A percentile compares a stretch with the other conserved stretches of the same genome.
phyloP scores from a whole-genome alignment of 441 rosid species.

The Adansonia rubrostipa region DNA sequence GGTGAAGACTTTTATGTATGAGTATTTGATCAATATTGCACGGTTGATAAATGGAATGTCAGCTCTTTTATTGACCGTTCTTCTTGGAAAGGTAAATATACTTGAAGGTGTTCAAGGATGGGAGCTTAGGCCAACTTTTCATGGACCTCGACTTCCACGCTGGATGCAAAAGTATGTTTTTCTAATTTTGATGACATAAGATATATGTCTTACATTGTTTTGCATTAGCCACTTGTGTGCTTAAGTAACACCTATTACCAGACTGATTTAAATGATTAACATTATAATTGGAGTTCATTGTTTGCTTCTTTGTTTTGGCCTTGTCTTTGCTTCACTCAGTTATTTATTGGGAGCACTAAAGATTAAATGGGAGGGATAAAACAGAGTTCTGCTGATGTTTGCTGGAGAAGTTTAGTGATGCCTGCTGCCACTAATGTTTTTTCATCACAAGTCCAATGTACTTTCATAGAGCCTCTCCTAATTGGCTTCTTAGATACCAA shows the following conservation, averaged over 20 bases:
- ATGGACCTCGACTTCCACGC: conserved; percentile 87
- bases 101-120: conserved; percentile 96
- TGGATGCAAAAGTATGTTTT: conserved; percentile 88
- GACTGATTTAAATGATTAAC: background rate
- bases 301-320: background rate
- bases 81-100: conserved; percentile 76
- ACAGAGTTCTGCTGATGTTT: background rate
- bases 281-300: background rate
- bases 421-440: background rate
- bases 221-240: background rate
- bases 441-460: conserved; percentile 16
- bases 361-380: background rate
- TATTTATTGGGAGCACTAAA: background rate
- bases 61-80: conserved; percentile 70
- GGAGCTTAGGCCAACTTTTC: conserved; percentile 92
- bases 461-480: background rate
- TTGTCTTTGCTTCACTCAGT: background rate
- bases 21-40: conserved; percentile 75
- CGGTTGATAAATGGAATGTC: conserved; percentile 83
- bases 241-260: background rate
- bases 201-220: background rate
- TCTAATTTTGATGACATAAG: background rate
- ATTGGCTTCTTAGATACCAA: background rate
- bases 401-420: conserved; percentile 11
- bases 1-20: conserved; percentile 84